These are phyloP conservation scores for Wickerhamiella australiensis DNA, from an alignment of 805 yeast genomes.

Conservation along the genomic window DNA sequence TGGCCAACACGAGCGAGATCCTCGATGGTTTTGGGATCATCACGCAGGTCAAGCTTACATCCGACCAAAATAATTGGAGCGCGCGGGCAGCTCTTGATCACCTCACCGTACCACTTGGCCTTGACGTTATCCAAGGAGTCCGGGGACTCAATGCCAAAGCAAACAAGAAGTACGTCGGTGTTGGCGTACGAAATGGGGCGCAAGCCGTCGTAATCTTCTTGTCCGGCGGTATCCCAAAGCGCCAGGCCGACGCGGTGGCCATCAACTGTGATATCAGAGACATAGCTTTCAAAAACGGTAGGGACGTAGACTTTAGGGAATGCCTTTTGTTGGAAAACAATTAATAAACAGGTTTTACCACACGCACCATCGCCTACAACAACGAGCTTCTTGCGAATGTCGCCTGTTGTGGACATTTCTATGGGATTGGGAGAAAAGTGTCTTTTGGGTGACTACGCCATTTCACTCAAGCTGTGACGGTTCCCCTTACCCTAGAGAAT, in stretches of 20 bases:
- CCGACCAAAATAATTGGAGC: conserved; percentile 88
- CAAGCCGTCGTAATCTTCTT: conserved; percentile 91
- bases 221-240: conserved; percentile 97
- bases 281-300: conserved; percentile 94
- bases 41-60: conserved; percentile 80
- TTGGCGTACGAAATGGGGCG: conserved; percentile 89
- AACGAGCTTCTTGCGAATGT: conserved; percentile 48
- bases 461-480: conserved; percentile 3
- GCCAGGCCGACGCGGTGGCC: conserved; percentile 90
- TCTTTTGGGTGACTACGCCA: conserved; percentile 1
- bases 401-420: conserved; percentile 17
- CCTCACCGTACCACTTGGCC: conserved; percentile 93
- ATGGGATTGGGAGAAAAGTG: neutral
- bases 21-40: conserved; percentile 67
- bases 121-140: conserved; percentile 88
- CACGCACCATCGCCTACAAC: conserved; percentile 97
- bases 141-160: conserved; percentile 84
- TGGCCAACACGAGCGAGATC: conserved; percentile 55
- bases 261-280: conserved; percentile 86
- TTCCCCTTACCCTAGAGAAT: conserved; percentile 8
- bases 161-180: conserved; percentile 79
- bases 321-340: conserved; percentile 72
- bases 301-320: conserved; percentile 94
- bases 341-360: conserved; percentile 87
- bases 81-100: conserved; percentile 85